Percentiles rank a stretch among this genome's conserved stretches.
Conservation (phyloP, 2,329 filamentous ascomycete species). For the Sarocladium oryzae region DNA sequence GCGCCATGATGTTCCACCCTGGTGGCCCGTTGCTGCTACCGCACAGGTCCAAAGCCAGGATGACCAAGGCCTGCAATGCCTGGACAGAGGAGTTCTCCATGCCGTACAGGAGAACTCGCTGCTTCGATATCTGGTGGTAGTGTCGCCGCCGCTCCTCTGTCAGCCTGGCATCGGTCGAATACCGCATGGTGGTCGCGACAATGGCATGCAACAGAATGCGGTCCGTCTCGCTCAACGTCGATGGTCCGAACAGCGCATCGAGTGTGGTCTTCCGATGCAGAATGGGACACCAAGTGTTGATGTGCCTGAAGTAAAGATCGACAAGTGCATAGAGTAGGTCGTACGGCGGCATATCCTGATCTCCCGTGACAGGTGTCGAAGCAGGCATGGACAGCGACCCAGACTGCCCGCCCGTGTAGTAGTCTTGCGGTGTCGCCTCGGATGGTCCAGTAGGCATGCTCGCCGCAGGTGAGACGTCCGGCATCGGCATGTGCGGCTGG, state of each 20-base stretch:
- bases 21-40: slow-evolving; percentile 85
- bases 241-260: slow-evolving; percentile 73
- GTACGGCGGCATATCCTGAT: slow-evolving; percentile 67
- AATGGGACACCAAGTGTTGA: slow-evolving; percentile 83
- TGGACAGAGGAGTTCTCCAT: slow-evolving; percentile 88
- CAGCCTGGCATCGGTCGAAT: slow-evolving; percentile 69
- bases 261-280: slow-evolving; percentile 78
- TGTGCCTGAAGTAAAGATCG: slow-evolving; percentile 72
- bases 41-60: slow-evolving; percentile 76
- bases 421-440: slow-evolving; percentile 40
- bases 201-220: slow-evolving; percentile 80
- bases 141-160: slow-evolving; percentile 65
- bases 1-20: slow-evolving; percentile 84
- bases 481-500: slow-evolving; percentile 35
- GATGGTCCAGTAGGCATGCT: slow-evolving; percentile 29
- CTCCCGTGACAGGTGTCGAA: slow-evolving; percentile 21
- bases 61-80: slow-evolving; percentile 78
- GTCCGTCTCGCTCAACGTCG: slow-evolving; percentile 72
- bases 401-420: slow-evolving; percentile 31
- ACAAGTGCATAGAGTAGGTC: slow-evolving; percentile 67
- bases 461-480: slow-evolving; percentile 32
- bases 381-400: background rate
- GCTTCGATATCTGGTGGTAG: slow-evolving; percentile 76
- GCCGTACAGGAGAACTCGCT: slow-evolving; percentile 79
- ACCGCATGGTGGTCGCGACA: slow-evolving; percentile 79